These are phyloP conservation scores for Solanum hybrid DNA, from an alignment of 305 asterid genomes.

Conservation along the genomic window DNA sequence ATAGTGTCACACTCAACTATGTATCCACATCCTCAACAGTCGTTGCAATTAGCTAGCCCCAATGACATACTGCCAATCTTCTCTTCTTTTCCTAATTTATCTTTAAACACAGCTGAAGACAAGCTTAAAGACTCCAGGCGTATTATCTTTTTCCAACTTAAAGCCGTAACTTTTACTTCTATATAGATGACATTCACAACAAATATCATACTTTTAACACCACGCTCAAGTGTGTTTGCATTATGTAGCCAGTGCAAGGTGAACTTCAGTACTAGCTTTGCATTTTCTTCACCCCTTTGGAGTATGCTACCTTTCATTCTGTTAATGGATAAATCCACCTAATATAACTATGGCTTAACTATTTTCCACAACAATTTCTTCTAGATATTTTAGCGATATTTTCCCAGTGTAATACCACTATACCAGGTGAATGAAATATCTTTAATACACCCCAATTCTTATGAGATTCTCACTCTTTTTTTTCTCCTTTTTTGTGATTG, in stretches of 20 bases:
- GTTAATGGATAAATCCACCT: not conserved
- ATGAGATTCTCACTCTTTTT: not conserved
- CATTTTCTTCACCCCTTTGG: not conserved
- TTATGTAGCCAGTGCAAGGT: not conserved
- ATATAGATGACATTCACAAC: not conserved
- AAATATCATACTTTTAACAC: not conserved
- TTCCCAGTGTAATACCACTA: not conserved
- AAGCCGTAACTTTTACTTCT: not conserved
- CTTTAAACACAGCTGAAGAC: not conserved
- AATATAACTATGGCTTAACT: not conserved
- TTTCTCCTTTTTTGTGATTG: not conserved
- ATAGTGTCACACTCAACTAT: not conserved
- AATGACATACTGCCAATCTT: not conserved
- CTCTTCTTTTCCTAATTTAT: not conserved
- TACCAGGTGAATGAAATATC: not conserved
- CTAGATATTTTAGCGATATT: not conserved
- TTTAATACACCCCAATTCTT: not conserved
- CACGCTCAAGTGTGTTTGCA: not conserved
- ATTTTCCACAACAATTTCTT: not conserved
- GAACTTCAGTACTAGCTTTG: not conserved
- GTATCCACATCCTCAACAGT: not conserved
- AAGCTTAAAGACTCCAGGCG: not conserved
- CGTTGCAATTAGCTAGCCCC: not conserved
- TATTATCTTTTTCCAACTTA: not conserved
- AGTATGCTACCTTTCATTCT: not conserved